Evolutionary conservation across 352 stramenopile species (phyloP).

Genomic region (Pythium sp.): DNA sequence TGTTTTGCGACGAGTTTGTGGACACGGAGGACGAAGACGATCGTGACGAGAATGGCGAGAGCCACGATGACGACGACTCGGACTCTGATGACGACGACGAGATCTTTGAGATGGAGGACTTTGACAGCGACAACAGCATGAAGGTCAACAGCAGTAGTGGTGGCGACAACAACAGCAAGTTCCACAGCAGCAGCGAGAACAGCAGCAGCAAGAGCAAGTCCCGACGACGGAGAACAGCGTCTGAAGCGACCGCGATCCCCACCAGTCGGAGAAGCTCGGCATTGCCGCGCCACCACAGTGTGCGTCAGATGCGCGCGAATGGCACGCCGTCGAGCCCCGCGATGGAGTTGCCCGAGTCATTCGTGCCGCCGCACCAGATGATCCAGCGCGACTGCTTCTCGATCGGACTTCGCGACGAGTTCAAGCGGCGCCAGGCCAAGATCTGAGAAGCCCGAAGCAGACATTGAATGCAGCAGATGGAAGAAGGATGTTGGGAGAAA

Average conservation of each 20-base stretch:
- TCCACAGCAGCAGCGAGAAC: conserved; percentile 8
- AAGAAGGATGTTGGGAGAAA: background rate
- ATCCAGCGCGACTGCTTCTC: conserved; percentile 72
- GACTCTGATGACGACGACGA: conserved; percentile 43
- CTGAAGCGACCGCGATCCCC: conserved; percentile 9
- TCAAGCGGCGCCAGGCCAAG: conserved; percentile 53
- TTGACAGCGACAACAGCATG: conserved; percentile 28
- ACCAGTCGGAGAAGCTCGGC: conserved; percentile 8
- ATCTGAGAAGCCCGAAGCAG: conserved; percentile 7
- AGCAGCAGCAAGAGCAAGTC: background rate
- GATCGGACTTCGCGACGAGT: conserved; percentile 59
- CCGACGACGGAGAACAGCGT: conserved; percentile 16
- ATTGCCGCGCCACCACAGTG: conserved; percentile 18
- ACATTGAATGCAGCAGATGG: background rate
- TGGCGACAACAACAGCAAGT: conserved; percentile 22
- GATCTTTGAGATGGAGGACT: conserved; percentile 81
- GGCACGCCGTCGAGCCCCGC: conserved; percentile 14
- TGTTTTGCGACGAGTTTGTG: conserved; percentile 25
- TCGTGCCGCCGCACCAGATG: conserved; percentile 74
- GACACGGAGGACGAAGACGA: conserved; percentile 43
- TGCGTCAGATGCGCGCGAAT: conserved; percentile 26
- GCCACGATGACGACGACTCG: conserved; percentile 28
- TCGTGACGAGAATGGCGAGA: background rate
- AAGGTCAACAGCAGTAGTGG: conserved; percentile 13
- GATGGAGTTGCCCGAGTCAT: conserved; percentile 47